phyloP scores from a whole-genome alignment of 179 eudicot species.

The Silene coronaria region DNA sequence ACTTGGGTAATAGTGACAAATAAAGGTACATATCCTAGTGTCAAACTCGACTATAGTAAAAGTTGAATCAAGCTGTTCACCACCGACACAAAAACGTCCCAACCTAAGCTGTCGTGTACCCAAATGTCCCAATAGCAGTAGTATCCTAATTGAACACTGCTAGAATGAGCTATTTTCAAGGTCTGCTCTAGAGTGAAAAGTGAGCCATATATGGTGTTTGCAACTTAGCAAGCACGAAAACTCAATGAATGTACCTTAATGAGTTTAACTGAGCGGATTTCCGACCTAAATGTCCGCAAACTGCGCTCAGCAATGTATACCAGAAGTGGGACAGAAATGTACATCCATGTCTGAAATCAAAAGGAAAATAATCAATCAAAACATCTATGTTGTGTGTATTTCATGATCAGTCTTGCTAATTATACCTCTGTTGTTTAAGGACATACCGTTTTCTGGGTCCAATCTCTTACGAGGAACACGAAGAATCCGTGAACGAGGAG shows the following conservation, averaged over 20 bases:
- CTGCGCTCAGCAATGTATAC: conserved; percentile 63
- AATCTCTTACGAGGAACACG: conserved; percentile 48
- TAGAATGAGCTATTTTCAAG: too few relatives aligned
- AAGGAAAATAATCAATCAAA: conserved; percentile 5
- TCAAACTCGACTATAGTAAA: too few relatives aligned
- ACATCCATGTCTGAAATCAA: conserved; percentile 73
- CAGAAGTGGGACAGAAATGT: conserved; percentile 57
- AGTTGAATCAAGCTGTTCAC: too few relatives aligned
- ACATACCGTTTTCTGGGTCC: conserved; percentile 69
- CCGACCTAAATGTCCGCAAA: conserved; percentile 65
- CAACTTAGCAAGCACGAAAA: neutral
- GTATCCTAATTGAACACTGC: too few relatives aligned
- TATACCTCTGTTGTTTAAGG: neutral
- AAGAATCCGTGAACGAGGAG: conserved; percentile 65
- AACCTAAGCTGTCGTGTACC: too few relatives aligned
- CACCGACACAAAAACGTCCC: too few relatives aligned
- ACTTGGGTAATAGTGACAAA: too few relatives aligned
- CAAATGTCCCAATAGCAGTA: too few relatives aligned
- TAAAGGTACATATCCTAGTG: too few relatives aligned
- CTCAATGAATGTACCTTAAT: conserved; percentile 45
- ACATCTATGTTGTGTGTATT: neutral
- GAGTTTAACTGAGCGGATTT: conserved; percentile 56
- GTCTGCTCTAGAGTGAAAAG: neutral
- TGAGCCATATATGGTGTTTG: neutral
- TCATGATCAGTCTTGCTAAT: neutral